Evolutionary conservation across 2,329 filamentous ascomycete genomes (phyloP), one percentile per base, ranked within the genome.

Genomic region (Zasmidium citrigriseum): DNA sequence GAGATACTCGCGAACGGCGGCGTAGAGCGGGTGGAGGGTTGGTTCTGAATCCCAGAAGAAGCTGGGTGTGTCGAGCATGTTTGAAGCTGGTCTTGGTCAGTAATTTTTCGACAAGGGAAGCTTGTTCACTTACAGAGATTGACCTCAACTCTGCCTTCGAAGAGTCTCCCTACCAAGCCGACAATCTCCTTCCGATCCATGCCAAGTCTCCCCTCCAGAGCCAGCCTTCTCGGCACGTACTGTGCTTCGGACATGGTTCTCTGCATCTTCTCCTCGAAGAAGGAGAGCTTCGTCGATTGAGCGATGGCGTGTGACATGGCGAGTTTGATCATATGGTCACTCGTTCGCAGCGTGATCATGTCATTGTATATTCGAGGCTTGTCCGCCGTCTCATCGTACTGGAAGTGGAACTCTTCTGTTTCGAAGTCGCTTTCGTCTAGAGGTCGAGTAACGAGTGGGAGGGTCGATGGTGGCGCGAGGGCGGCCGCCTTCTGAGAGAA

Each of bases 1-100:
- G 60, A 99, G 88, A 72, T 99, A 99, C 74, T 98, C 95, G 68
- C 95, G 90, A 52, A 98, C 91, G 59, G 93, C 95, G 59, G 86
- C 88, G 78, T 99, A 99, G 24, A 99, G 86, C 0, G 95, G 95
- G 73, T 97, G 91, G 0, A 99, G 83, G 0, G 91, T 97, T 18
- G 95, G 95, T 73, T 99, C 95, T 11, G 90, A 90, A 74, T 98
- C 93, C 95, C 95, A 99, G 82, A 98, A 96, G 82, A 97, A 97
- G 73, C 93, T 96, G 60, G 93, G 93, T 0, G 96, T 91, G 74
- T 97, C 93, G 58, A 97, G 88, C 73, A 97, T 93, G 72, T 98
- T 98, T 20, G 90, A 96, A 59, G 92, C 91, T 96, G 66, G 64
- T 20, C 16, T 4, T n/a, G 18, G 34, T 41, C 34, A 41, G 34